These are phyloP conservation scores for Leucocoprinus leucothites DNA, from an alignment of 768 basidiomycete species.

Conservation along the genomic window DNA sequence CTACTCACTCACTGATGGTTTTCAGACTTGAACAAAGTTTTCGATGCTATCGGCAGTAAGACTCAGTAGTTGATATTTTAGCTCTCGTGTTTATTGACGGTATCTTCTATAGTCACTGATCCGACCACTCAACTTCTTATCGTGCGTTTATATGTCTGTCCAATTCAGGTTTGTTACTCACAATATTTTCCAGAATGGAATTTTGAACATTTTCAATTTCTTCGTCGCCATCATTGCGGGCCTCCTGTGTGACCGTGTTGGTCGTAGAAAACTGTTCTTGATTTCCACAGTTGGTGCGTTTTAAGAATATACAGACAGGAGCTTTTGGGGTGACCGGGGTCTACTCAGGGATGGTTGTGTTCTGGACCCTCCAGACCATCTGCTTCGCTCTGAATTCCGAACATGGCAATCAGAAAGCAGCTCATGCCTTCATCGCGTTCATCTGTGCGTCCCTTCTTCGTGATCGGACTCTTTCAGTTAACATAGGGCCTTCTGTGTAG, in stretches of 20 bases:
- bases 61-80: not conserved
- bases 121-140: slow-evolving; percentile 39
- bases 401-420: slow-evolving; percentile 36
- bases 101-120: slow-evolving; percentile 34
- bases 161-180: not conserved
- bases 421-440: slow-evolving; percentile 56
- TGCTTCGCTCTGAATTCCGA: slow-evolving; percentile 39
- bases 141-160: slow-evolving; percentile 22
- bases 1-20: too few relatives aligned
- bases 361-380: slow-evolving; percentile 56
- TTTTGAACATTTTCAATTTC: slow-evolving; percentile 55
- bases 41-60: slow-evolving; percentile 45
- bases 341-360: slow-evolving; percentile 44
- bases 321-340: slow-evolving; percentile 10
- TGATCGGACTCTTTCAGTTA: not conserved
- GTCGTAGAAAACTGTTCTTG: slow-evolving; percentile 49
- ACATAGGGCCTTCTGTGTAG: slow-evolving; percentile 11
- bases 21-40: slow-evolving; percentile 49
- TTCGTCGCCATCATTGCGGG: slow-evolving; percentile 48
- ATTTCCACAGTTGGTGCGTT: slow-evolving; percentile 36
- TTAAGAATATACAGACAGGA: not conserved
- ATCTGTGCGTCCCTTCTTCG: slow-evolving; percentile 22
- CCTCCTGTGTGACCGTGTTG: slow-evolving; percentile 45
- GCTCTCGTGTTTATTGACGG: not conserved
- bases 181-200: slow-evolving; percentile 37